Evolutionary conservation across 1,284 basidiomycete genomes (phyloP).

Genomic region (Ceratobasidium sp.): DNA sequence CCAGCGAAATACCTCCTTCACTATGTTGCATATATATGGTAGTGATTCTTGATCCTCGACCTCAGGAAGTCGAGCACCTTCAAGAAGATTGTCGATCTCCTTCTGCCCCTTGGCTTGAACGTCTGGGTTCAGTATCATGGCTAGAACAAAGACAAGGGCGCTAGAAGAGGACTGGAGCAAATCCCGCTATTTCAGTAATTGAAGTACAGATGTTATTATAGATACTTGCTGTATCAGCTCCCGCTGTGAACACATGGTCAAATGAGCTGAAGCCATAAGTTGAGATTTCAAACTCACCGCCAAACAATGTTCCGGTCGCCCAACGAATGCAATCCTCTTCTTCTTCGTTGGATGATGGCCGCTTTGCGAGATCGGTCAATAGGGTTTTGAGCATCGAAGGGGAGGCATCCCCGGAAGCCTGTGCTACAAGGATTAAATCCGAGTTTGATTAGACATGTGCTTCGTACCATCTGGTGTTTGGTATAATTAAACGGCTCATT

Average conservation of each 20-base stretch:
- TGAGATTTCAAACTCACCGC: not conserved
- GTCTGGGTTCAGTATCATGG: conserved; percentile 45
- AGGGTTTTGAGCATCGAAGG: conserved; percentile 17
- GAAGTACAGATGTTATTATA: not conserved
- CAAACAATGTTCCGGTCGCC: conserved; percentile 18
- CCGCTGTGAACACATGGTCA: not conserved
- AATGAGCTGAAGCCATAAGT: not conserved
- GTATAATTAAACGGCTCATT: conserved; percentile 25
- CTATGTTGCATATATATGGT: conserved; percentile 5
- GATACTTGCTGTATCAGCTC: conserved; percentile 8
- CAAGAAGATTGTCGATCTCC: conserved; percentile 50
- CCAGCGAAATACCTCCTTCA: conserved; percentile 24
- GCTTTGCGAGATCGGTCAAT: not conserved
- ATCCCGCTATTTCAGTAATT: not conserved
- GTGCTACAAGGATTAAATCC: not conserved
- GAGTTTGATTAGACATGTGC: no score
- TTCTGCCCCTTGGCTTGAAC: conserved; percentile 46
- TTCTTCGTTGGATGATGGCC: no score
- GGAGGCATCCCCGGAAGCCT: conserved; percentile 9
- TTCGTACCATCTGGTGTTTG: conserved; percentile 14
- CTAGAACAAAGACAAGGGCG: conserved; percentile 33
- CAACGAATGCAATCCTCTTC: conserved; percentile 9
- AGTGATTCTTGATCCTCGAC: conserved; percentile 13
- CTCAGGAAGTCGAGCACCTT: conserved; percentile 34
- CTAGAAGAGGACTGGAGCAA: not conserved